Base-by-base conservation (phyloP, 73 alveolate species). In the Paramecium sexaurelia region DNA sequence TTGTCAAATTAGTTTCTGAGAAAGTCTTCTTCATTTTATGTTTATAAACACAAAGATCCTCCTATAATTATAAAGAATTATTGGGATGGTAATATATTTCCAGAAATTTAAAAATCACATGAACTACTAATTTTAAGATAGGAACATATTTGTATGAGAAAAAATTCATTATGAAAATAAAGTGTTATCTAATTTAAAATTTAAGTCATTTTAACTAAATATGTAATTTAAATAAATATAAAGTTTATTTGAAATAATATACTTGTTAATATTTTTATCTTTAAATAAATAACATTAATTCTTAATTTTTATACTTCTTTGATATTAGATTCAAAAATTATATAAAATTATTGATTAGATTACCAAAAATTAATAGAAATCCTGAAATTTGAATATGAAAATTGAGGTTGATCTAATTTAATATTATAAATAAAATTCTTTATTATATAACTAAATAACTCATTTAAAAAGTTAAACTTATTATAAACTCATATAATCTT, bases 121-220 rank as follows among this genome's bases (percentile, higher is more conserved):
- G 86, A 36, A 35, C 57, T 71, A 33, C 9, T 71, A 35, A 37
- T 71, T 20, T 36, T 33, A 17, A 71, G 86, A 71, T 36, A 71
- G 17, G 86, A 71, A 71, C 61, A 71, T 71, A 71, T 71, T 32
- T 71, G 57, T 32, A 71, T 71, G 51, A 61, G 43, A 32, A 61
- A 61, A 61, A n/a, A 8, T 51, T 51, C 67, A 51, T n/a, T 51
- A 4, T 51, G 67, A 51, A 51, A 51, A 17, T 51, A 17, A 17
- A 51, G n/a, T 51, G 67, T 17, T 51, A 45, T 45, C n/a, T 22
- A 45, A 45, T 45, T 45, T 15, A 45, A 15, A 45, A 45, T 19
- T 1, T 5, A 6, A 45, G 5, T 45, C n/a, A 11, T 45, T 45
- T 45, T 3, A 7, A 7, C 3, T 45, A 15, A 45, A 15, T 1